These are phyloP conservation scores for Penicillium pancosmium DNA, from an alignment of 495 filamentous ascomycete species.

Conservation along the genomic window DNA sequence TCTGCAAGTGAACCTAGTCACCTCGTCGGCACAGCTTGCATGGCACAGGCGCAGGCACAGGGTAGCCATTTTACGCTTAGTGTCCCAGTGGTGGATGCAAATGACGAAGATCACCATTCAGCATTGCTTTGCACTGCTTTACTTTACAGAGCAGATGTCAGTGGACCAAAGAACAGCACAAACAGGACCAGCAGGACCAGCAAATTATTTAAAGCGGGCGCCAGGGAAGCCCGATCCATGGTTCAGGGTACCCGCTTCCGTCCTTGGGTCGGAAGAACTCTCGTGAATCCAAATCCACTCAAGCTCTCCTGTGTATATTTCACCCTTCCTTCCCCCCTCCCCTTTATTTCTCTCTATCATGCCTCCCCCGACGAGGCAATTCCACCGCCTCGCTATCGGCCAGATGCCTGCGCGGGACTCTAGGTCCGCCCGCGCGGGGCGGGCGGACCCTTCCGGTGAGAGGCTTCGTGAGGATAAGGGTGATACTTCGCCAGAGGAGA, in stretches of 20 bases:
- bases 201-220: constrained; percentile 36
- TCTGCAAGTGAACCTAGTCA: too few species aligned
- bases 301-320: background rate
- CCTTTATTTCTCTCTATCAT: constrained; percentile 20
- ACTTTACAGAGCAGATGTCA: constrained; percentile 6
- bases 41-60: background rate
- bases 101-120: too few species aligned
- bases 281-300: constrained; percentile 13
- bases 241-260: constrained; percentile 41
- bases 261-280: constrained; percentile 48
- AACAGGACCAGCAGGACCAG: background rate
- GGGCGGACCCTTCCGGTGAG: constrained; percentile 24
- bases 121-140: too few species aligned
- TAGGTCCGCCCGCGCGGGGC: constrained; percentile 24
- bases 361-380: constrained; percentile 47
- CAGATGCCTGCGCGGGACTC: constrained; percentile 34
- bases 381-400: constrained; percentile 43
- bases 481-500: constrained; percentile 14
- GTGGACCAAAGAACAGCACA: too few species aligned
- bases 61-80: too few species aligned
- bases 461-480: constrained; percentile 14
- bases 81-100: too few species aligned
- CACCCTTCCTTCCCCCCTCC: constrained; percentile 3
- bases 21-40: too few species aligned
- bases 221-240: constrained; percentile 32